phyloP scores from a whole-genome alignment of 1,284 basidiomycete species.

The Hemileia vastatrix region DNA sequence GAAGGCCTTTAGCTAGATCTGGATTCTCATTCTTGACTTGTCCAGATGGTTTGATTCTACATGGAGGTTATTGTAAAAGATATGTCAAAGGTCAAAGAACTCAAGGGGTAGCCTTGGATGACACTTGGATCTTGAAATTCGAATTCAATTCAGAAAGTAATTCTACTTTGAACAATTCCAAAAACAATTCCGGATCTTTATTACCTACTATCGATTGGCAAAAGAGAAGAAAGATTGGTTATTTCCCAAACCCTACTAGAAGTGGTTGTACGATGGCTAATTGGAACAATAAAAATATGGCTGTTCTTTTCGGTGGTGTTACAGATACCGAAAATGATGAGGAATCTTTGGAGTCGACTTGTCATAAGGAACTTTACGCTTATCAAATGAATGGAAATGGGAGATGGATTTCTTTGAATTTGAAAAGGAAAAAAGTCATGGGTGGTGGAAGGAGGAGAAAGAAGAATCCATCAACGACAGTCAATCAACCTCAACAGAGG shows the following conservation, averaged over 20 bases:
- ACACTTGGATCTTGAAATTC: constrained; percentile 73
- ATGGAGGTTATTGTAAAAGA: constrained; percentile 84
- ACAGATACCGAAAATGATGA: constrained; percentile 79
- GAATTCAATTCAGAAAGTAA: constrained; percentile 13
- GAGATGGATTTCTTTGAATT: constrained; percentile 65
- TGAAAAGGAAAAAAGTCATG: constrained; percentile 52
- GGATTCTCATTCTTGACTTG: constrained; percentile 79
- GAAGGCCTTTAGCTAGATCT: no score
- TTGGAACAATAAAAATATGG: constrained; percentile 57
- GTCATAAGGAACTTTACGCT: no score
- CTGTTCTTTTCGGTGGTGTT: constrained; percentile 81
- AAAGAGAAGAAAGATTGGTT: constrained; percentile 66
- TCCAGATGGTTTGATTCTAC: constrained; percentile 68
- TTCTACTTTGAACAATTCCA: constrained; percentile 59
- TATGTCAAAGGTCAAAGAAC: constrained; percentile 68
- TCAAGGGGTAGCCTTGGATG: constrained; percentile 76
- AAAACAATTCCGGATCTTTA: no score
- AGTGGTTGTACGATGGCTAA: constrained; percentile 70
- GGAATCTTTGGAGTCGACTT: neutral
- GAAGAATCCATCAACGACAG: constrained; percentile 19
- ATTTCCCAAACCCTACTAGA: constrained; percentile 38
- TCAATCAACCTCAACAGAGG: constrained; percentile 24
- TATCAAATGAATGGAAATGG: constrained; percentile 71
- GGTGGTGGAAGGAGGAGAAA: constrained; percentile 46
- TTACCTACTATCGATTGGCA: no score